Conservation (phyloP, 768 basidiomycete species). For the Auricularia sp. region DNA sequence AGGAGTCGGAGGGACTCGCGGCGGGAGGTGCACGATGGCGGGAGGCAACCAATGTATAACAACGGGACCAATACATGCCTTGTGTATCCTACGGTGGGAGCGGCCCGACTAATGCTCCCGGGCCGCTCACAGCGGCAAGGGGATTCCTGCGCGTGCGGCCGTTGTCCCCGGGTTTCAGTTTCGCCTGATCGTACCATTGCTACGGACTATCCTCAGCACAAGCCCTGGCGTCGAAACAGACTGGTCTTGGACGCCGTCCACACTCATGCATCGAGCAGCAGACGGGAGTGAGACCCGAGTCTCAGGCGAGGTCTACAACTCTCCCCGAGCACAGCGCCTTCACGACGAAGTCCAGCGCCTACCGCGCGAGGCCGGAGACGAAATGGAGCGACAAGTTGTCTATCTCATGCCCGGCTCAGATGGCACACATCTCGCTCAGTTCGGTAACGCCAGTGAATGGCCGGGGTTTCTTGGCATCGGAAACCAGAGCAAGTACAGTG, state of each 20-base stretch:
- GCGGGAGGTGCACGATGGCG: too few relatives aligned
- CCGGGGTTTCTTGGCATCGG: neutral
- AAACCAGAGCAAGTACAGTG: neutral
- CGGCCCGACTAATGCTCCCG: too few relatives aligned
- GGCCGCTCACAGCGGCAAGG: neutral
- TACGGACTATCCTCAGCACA: neutral
- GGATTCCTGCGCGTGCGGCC: neutral
- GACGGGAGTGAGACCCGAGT: neutral
- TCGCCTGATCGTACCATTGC: neutral
- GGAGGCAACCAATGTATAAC: too few relatives aligned
- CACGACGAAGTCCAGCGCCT: neutral
- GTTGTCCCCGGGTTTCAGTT: neutral
- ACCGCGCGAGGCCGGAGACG: neutral
- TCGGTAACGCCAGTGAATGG: conserved; percentile 8
- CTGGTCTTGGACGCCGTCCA: neutral
- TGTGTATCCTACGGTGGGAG: too few relatives aligned
- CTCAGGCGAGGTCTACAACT: neutral
- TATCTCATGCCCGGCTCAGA: conserved; percentile 24
- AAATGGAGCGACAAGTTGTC: neutral
- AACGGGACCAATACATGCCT: too few relatives aligned
- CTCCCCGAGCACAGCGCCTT: neutral
- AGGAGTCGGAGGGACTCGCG: neutral
- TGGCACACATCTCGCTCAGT: conserved; percentile 27
- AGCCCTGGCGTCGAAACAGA: neutral
- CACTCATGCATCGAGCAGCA: neutral